Conservation (phyloP, 2,329 filamentous ascomycete genomes). For the Venturia effusa region DNA sequence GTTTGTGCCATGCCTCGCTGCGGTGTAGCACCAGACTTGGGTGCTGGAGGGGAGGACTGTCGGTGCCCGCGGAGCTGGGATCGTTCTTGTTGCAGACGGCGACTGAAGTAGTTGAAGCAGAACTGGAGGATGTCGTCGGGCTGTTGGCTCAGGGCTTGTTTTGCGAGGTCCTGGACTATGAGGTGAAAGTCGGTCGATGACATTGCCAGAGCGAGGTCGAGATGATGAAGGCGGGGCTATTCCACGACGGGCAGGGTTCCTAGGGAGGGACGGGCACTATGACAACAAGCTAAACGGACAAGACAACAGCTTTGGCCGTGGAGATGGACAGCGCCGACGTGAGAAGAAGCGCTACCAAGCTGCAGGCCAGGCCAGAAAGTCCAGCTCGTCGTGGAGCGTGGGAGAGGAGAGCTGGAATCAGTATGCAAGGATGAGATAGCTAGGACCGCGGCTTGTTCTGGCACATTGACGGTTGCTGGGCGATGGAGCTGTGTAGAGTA, state of each 20-base stretch:
- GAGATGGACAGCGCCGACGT: too few relatives aligned
- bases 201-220: neutral
- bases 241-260: neutral
- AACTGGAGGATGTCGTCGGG: conserved; percentile 58
- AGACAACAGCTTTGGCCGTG: neutral
- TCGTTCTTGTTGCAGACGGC: conserved; percentile 55
- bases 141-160: conserved; percentile 47
- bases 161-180: conserved; percentile 35
- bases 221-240: neutral
- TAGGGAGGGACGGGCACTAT: neutral
- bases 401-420: neutral
- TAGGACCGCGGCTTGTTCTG: neutral
- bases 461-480: neutral
- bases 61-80: conserved; percentile 17
- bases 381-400: neutral
- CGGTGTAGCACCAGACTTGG: neutral
- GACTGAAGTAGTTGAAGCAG: conserved; percentile 58
- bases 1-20: neutral
- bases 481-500: neutral
- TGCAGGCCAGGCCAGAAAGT: neutral
- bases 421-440: conserved; percentile 2
- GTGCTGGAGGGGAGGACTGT: neutral
- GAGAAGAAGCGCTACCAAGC: too few relatives aligned
- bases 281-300: neutral
- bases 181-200: neutral